Evolutionary conservation across 2,329 filamentous ascomycete genomes (phyloP), one percentile per base, ranked within the genome.

Genomic region (Orbilia quercus): DNA sequence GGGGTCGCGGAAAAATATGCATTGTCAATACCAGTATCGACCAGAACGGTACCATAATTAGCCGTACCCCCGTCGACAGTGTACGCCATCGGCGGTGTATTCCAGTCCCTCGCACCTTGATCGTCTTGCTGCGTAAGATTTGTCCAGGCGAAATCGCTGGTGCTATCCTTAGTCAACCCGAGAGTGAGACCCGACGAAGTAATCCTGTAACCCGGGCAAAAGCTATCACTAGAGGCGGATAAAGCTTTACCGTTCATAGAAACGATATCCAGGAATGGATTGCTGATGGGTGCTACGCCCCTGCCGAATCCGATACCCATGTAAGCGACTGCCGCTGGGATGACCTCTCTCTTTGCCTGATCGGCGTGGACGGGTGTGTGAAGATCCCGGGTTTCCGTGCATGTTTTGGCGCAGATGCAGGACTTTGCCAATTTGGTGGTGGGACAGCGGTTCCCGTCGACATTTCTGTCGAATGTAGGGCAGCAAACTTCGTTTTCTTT

Each of bases 261-360:
- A 7, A 50, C n/a, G n/a, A 25, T 63, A 36, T 71, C 57, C n/a
- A 71, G 40, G 16, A 71, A 71, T 9, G 66, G 23, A 25, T 71
- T 71, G 9, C 16, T 31, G 18, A 54, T 58, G 44, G 51, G 66
- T 2, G 66, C 42, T 2, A 31, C 50, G 16, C 58, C 66, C 11
- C 66, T 53, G 16, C 66, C 66, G 58, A 71, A 71, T 2, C 66
- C 66, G 42, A 71, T 71, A 7, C 66, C 66, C 66, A 71, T 71
- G 25, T 71, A 71, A 12, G 66, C 58, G 9, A 53, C 58, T 1
- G 45, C 20, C 1, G 51, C 22, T 12, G 20, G 9, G 9, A 9
- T 22, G 34, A 14, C 23, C 28, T 14, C 23, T 1, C 42, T 40
- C 58, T 34, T 11, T 20, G 55, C 25, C 9, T 45, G 9, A 9